phyloP scores from a whole-genome alignment of 2,329 filamentous ascomycete genomes.

The Rosellinia necatrix region DNA sequence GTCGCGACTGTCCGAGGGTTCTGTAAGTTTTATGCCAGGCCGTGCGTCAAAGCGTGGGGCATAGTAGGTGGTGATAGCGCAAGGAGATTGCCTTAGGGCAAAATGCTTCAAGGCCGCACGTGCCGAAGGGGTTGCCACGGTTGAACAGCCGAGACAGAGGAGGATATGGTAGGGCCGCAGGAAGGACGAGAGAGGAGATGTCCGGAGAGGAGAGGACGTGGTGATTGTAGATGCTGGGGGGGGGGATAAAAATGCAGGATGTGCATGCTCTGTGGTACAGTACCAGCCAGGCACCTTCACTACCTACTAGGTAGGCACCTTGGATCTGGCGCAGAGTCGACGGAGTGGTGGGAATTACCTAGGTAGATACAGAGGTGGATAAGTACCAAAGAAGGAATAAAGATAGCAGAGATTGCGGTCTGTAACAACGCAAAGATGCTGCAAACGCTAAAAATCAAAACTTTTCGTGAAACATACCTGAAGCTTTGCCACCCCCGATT shows the following conservation, averaged over 20 bases:
- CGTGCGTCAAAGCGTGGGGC: not conserved
- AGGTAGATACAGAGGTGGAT: too few species aligned
- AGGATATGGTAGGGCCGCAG: too few species aligned
- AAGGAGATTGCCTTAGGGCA: not conserved
- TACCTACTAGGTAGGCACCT: too few species aligned
- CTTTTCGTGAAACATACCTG: slow-evolving; percentile 37
- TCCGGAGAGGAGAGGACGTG: not conserved
- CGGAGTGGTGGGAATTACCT: not conserved
- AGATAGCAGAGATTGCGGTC: slow-evolving; percentile 11
- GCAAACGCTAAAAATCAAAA: slow-evolving; percentile 21
- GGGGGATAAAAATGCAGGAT: not conserved
- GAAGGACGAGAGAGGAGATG: not conserved
- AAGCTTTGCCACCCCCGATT: slow-evolving; percentile 32
- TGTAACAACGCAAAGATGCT: slow-evolving; percentile 18
- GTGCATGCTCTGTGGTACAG: not conserved
- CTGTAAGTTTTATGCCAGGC: slow-evolving; percentile 13
- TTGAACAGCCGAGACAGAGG: not conserved
- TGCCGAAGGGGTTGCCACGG: not conserved
- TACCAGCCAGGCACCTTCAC: not conserved
- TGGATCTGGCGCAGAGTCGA: not conserved
- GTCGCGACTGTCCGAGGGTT: not conserved
- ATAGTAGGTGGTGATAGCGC: not conserved
- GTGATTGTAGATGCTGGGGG: not conserved
- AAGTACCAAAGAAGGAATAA: slow-evolving; percentile 17
- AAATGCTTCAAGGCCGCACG: not conserved